Base-by-base conservation (phyloP, 1,139 yeast species). In the Taphrina pruni region DNA sequence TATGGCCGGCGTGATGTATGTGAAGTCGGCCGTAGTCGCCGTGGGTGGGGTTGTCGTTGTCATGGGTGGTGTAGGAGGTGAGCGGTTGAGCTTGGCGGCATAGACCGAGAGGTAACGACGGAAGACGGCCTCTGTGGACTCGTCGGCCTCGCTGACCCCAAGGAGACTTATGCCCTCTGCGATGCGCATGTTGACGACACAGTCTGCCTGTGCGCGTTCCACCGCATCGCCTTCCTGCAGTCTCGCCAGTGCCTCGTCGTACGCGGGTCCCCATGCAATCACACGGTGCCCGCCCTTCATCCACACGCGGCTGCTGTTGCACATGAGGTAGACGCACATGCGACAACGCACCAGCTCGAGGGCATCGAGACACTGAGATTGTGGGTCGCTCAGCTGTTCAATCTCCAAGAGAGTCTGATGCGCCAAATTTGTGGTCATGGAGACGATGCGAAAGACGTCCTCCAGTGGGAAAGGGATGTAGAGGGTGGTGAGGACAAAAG, bases 281-380 rank as follows among this genome's bases (percentile, higher is more conserved):
- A 50, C 54, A 9, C 54, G 54, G 54, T 26, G 32, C 6, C 36
- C 36, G 14, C 21, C 21, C n/a, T 11, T 21, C 54, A 21, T 21
- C 54, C 54, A 50, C n/a, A 50, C n/a, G 36, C 54, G 11, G 54
- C 54, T 50, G 54, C 54, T 50, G 54, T 50, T 50, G 54, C 54
- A 50, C 54, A 50, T 21, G 36, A 50, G 36, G 54, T 50, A 50
- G 32, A 50, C 54, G 12, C 14, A 11, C 32, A 21, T 21, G n/a
- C 54, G 35, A n/a, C 54, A 50, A 8, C 54, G 54, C n/a, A 21
- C 36, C 32, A 50, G 36, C n/a, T 50, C 54, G 36, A 50, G 54
- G 6, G 54, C 36, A n/a, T 50, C 54, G 36, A 50, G 54, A 21
- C 54, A 50, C 36, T 50, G 54, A 36, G 14, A 7, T 11, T 8